Evolutionary conservation across 352 stramenopile species (phyloP), one percentile per base, ranked within the genome.

Genomic region (Pythium utonaiense): DNA sequence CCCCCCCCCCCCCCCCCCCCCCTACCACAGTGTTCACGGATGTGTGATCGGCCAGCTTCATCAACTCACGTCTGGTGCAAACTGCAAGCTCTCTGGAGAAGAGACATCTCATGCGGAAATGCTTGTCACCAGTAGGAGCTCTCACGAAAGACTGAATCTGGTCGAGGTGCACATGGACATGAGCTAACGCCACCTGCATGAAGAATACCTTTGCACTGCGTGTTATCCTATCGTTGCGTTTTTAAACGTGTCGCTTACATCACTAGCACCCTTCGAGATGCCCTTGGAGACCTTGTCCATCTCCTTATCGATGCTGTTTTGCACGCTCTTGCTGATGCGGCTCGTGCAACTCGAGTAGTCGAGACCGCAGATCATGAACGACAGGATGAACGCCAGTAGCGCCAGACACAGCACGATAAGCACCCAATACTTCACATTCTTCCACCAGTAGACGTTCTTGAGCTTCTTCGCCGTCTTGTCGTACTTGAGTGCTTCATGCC

Each of bases 401-500:
- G 57, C 64, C 22, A 91, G 55, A 3, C 71, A 74, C 17, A 92
- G 16, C 7, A 75, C 51, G 40, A 83, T 60, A 44, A 93, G 70
- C 45, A 93, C 64, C 74, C 73, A 84, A 57, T 91, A 89, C 64
- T 90, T 92, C 41, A 89, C 56, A 50, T 93, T 95, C 64, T 92
- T 84, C 80, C 87, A 95, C 83, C 87, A 96, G 69, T 90, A 89
- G 22, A 83, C 74, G 55, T 88, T 89, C 70, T 97, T 95, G 61
- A 99, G 78, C 62, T 95, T 93, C 57, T 91, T 94, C 33, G 83
- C 89, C 6, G 80, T 88, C 60, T 94, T 93, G 69, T 99, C 91
- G 71, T 99, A 99, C 53, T 97, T 97, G 69, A 98, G 93, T 3
- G 97, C 96, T 63, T 98, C 89, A 48, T 98, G 89, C 69, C 98